Percentiles rank a stretch among this genome's conserved stretches.
phyloP scores from a whole-genome alignment of 139 green algal species.

The Volvox reticuliferus region DNA sequence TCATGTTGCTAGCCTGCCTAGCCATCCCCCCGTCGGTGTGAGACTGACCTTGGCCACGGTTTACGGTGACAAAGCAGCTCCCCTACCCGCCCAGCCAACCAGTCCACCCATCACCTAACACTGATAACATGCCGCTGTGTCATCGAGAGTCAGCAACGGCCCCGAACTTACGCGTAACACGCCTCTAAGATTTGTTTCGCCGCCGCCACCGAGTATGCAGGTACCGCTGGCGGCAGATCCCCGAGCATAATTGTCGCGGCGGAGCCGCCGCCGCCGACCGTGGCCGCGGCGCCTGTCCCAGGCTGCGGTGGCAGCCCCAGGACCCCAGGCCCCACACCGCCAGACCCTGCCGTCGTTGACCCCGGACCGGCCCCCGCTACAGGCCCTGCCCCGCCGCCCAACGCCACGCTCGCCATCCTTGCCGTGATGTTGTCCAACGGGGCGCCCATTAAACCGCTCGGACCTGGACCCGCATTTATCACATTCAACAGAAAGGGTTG shows the following conservation, averaged over 20 bases:
- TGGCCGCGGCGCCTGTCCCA: neutral
- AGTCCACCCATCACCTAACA: too few species aligned
- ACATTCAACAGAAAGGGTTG: too few species aligned
- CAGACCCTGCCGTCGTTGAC: neutral
- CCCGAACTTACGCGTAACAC: slow-evolving; percentile 43
- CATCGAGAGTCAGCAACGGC: neutral
- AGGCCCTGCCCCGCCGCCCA: neutral
- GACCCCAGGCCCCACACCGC: neutral
- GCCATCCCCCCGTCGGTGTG: too few species aligned
- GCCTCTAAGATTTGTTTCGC: slow-evolving; percentile 59
- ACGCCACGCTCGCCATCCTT: neutral
- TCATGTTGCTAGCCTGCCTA: too few species aligned
- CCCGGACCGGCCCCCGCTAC: neutral
- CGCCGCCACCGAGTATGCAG: slow-evolving; percentile 36
- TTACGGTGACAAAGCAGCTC: too few species aligned
- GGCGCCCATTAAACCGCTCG: neutral
- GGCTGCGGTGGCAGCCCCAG: neutral
- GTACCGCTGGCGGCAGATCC: slow-evolving; percentile 27
- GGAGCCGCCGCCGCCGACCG: neutral
- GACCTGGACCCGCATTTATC: neutral
- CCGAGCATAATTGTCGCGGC: neutral
- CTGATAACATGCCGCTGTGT: too few species aligned
- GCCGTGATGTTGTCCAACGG: neutral
- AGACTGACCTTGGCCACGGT: too few species aligned
- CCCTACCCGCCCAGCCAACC: too few species aligned